phyloP scores from a whole-genome alignment of 2,329 filamentous ascomycete species.

The Venturia pyrina region DNA sequence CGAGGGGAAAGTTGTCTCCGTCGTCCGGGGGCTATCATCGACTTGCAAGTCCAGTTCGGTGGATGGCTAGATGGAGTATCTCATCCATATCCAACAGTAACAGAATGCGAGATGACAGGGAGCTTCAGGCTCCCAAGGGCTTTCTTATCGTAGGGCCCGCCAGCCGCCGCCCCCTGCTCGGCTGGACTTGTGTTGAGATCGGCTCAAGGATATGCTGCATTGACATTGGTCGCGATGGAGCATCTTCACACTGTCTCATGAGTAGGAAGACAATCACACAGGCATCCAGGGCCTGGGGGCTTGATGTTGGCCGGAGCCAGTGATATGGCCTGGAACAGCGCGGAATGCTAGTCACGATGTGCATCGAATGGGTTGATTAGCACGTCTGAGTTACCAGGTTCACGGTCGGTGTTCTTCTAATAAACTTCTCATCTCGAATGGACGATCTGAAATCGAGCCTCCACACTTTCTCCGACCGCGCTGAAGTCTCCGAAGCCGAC shows the following conservation, averaged over 20 bases:
- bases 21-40: not conserved
- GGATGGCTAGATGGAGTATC: not conserved
- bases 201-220: not conserved
- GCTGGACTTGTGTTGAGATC: not conserved
- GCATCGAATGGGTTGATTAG: not conserved
- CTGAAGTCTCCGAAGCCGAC: not conserved
- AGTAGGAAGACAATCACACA: not conserved
- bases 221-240: not conserved
- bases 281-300: not conserved
- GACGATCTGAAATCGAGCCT: not conserved
- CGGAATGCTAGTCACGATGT: not conserved
- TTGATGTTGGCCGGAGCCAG: not conserved
- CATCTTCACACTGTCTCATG: not conserved
- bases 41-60: not conserved
- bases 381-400: not conserved
- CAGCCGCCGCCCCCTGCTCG: not conserved
- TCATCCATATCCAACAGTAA: not conserved
- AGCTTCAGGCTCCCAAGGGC: not conserved
- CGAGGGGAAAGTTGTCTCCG: too few relatives aligned
- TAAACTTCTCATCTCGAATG: not conserved
- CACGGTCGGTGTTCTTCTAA: not conserved
- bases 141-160: not conserved
- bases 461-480: not conserved
- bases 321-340: not conserved
- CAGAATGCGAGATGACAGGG: not conserved